Evolutionary conservation across 495 filamentous ascomycete species (phyloP).

Genomic region (Annulohypoxylon moriforme): DNA sequence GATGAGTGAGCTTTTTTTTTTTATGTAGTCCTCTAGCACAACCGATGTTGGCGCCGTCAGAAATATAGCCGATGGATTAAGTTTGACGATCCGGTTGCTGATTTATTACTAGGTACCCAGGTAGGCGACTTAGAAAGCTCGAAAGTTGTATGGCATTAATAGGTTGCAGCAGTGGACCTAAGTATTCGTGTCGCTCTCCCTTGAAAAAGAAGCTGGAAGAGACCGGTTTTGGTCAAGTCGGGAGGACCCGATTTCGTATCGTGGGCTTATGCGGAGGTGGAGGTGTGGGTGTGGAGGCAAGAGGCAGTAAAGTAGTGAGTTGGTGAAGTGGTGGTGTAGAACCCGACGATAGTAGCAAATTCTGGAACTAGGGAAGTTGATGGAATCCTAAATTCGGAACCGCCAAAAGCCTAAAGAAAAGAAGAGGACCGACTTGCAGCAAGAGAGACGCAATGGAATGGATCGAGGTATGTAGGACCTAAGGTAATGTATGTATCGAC

Average conservation of each 20-base stretch:
- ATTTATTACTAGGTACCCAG: slow-evolving; percentile 19
- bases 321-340: slow-evolving; percentile 13
- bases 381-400: slow-evolving; percentile 21
- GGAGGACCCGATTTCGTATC: slow-evolving; percentile 38
- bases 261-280: slow-evolving; percentile 24
- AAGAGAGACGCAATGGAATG: not conserved
- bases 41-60: slow-evolving; percentile 25
- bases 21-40: slow-evolving; percentile 14
- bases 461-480: not conserved
- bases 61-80: slow-evolving; percentile 42
- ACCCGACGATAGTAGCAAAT: not conserved
- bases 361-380: not conserved
- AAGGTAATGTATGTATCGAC: slow-evolving; percentile 15
- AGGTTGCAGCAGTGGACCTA: slow-evolving; percentile 17
- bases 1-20: slow-evolving; percentile 15
- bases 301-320: not conserved
- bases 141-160: slow-evolving; percentile 8
- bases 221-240: slow-evolving; percentile 20
- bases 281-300: slow-evolving; percentile 21
- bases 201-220: slow-evolving; percentile 18
- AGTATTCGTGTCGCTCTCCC: slow-evolving; percentile 15
- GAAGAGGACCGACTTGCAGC: slow-evolving; percentile 4
- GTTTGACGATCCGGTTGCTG: slow-evolving; percentile 30
- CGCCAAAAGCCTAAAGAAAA: slow-evolving; percentile 29
- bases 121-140: slow-evolving; percentile 21